These are phyloP conservation scores for Agarophyton chilense DNA, from an alignment of 23 red algal species.

Conservation along the genomic window DNA sequence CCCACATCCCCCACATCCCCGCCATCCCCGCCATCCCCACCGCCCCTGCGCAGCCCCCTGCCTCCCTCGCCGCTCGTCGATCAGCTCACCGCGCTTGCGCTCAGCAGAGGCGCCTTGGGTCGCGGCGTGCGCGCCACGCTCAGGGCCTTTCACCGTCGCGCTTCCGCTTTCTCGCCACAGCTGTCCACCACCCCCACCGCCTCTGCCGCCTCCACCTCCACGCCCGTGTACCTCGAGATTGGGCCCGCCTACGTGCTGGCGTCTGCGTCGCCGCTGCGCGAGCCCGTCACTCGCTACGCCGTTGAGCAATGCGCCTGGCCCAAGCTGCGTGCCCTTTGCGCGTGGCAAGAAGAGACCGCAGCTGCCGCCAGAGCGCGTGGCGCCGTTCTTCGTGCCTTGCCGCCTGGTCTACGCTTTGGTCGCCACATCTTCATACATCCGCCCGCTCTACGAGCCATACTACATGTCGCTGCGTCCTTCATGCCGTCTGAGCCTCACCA, in stretches of 20 bases:
- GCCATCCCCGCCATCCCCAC: background rate
- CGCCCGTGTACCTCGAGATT: slow-evolving; percentile 64
- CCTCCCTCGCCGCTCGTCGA: background rate
- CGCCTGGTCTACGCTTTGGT: slow-evolving; percentile 40
- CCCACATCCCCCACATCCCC: too few species aligned
- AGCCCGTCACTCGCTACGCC: slow-evolving; percentile 59
- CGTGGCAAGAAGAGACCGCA: slow-evolving; percentile 40
- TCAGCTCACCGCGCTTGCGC: background rate
- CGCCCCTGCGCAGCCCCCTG: background rate
- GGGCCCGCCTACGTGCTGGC: slow-evolving; percentile 73
- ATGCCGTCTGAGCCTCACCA: background rate
- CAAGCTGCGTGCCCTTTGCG: slow-evolving; percentile 10
- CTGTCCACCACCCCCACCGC: background rate
- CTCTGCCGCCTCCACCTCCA: background rate
- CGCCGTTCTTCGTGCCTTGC: slow-evolving; percentile 39
- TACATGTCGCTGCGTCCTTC: slow-evolving; percentile 34
- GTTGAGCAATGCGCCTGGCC: slow-evolving; percentile 80
- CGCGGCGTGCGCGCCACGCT: slow-evolving; percentile 65
- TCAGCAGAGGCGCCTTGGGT: slow-evolving; percentile 23
- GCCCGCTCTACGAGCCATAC: slow-evolving; percentile 8
- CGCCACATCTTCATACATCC: slow-evolving; percentile 50
- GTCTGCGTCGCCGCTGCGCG: background rate
- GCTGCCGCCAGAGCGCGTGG: slow-evolving; percentile 28
- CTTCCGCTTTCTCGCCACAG: background rate
- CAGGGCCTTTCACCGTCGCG: slow-evolving; percentile 56